Evolutionary conservation across 768 basidiomycete genomes (phyloP), one percentile per base, ranked within the genome.

Genomic region (Hygrocybe coccinea): DNA sequence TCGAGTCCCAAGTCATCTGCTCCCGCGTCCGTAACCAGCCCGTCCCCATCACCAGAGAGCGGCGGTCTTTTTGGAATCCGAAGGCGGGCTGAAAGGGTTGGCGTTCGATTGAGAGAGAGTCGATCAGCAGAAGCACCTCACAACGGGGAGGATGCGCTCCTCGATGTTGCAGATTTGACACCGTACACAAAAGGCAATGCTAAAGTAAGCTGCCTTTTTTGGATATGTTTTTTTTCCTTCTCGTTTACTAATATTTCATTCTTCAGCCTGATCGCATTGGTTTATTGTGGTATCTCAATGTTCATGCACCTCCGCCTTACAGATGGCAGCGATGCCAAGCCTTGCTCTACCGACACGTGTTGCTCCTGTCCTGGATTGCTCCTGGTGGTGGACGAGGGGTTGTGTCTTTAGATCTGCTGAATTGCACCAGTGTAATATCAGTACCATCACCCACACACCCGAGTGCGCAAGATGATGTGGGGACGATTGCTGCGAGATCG

Each of bases 211-310:
- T 41, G 55, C 49, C 34, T 36, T 56, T 43, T 49, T 25, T 33
- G 25, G 29, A 72, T 39, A 45, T 25, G 35, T 15, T 51, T 17
- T 39, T 24, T 25, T 39, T n/a, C 1, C 12, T 14, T 29, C 47
- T 53, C 22, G 38, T 46, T 62, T 52, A 59, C 61, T 56, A 59
- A 61, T 61, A 45, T 56, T 50, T 19, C 64, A 48, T 62, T 64
- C 61, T 50, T 17, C 7, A 95, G 94, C 92, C 93, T 3, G 74
- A 91, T 11, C 86, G 90, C 55, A 87, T 91, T 38, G 94, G 94
- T 12, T 74, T 85, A 12, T 71, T 97, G 1, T 95, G 91, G 87
- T 97, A 93, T 65, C 81, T 97, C 52, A 95, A 97, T 55, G 94
- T 95, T 0, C 94, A 97, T 64, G 86, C 87, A 0, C 66, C 80